Percentiles rank a stretch among this genome's conserved stretches.
These are phyloP conservation scores for Agroathelia rolfsii DNA, from an alignment of 1,284 basidiomycete species.

Conservation along the genomic window DNA sequence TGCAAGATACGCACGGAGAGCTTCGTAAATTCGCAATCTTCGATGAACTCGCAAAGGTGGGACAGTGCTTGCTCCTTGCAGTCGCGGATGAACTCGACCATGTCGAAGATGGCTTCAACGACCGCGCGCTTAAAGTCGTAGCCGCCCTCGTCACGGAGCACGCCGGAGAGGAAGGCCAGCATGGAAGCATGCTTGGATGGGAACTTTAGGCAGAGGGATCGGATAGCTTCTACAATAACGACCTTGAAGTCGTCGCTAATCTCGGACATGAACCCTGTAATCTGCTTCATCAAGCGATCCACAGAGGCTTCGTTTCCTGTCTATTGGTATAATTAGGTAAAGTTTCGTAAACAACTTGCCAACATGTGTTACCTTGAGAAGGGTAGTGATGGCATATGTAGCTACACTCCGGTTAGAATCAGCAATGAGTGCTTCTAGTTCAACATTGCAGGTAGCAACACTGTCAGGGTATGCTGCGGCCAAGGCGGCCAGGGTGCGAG, in stretches of 20 bases:
- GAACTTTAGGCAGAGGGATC: slow-evolving; percentile 98
- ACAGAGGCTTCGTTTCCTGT: slow-evolving; percentile 99
- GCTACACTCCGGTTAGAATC: slow-evolving; percentile 95
- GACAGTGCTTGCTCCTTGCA: slow-evolving; percentile 95
- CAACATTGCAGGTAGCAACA: slow-evolving; percentile 92
- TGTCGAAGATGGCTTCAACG: slow-evolving; percentile 99
- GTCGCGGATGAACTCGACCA: slow-evolving; percentile 96
- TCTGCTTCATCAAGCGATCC: slow-evolving; percentile 98
- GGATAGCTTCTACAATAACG: slow-evolving; percentile 97
- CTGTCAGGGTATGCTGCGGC: slow-evolving; percentile 77
- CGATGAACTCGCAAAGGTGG: slow-evolving; percentile 99
- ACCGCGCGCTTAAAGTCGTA: slow-evolving; percentile 99
- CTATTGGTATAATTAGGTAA: no score
- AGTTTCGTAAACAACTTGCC: no score
- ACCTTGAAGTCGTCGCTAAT: slow-evolving; percentile 99
- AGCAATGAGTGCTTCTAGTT: slow-evolving; percentile 95
- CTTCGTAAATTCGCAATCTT: slow-evolving; percentile 99
- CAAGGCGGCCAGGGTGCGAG: slow-evolving; percentile 86
- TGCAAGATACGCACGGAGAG: slow-evolving; percentile 95
- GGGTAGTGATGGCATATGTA: slow-evolving; percentile 96
- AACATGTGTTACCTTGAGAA: slow-evolving; percentile 82
- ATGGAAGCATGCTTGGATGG: slow-evolving; percentile 92
- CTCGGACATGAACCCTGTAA: slow-evolving; percentile 97
- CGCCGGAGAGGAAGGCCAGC: slow-evolving; percentile 90
- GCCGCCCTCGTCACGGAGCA: slow-evolving; percentile 93